Percentiles rank a stretch among this genome's conserved stretches.
phyloP scores from a whole-genome alignment of 1,139 yeast genomes.

The Blastobotrys arbuscula region DNA sequence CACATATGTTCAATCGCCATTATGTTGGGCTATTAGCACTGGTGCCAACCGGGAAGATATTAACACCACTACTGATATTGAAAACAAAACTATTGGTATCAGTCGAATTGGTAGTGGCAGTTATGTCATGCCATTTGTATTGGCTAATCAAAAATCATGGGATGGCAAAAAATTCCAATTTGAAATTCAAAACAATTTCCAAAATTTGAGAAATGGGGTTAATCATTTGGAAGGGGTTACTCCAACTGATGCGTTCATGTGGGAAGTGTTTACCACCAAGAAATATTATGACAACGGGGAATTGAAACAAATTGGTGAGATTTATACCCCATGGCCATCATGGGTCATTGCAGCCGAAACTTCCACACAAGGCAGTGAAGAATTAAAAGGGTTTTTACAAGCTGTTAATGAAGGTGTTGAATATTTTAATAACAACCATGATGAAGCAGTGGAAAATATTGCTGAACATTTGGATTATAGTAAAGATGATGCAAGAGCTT shows the following conservation, averaged over 20 bases:
- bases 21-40: constrained; percentile 86
- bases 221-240: constrained; percentile 42
- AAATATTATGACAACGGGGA: constrained; percentile 75
- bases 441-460: constrained; percentile 65
- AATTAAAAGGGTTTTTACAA: constrained; percentile 41
- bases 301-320: constrained; percentile 77
- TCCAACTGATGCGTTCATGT: constrained; percentile 81
- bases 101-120: constrained; percentile 89
- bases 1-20: constrained; percentile 78
- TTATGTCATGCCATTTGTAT: constrained; percentile 82
- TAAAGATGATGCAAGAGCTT: constrained; percentile 66
- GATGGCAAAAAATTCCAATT: constrained; percentile 39
- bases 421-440: constrained; percentile 54
- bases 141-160: constrained; percentile 55
- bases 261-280: constrained; percentile 91
- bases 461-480: constrained; percentile 66
- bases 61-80: constrained; percentile 46
- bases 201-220: constrained; percentile 73
- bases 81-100: constrained; percentile 67
- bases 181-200: constrained; percentile 61
- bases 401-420: constrained; percentile 63
- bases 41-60: constrained; percentile 58
- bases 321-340: constrained; percentile 95
- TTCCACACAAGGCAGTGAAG: constrained; percentile 31
- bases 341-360: constrained; percentile 69